Evolutionary conservation across 1,139 yeast species (phyloP).

Genomic region (Zygosaccharomyces sapae): DNA sequence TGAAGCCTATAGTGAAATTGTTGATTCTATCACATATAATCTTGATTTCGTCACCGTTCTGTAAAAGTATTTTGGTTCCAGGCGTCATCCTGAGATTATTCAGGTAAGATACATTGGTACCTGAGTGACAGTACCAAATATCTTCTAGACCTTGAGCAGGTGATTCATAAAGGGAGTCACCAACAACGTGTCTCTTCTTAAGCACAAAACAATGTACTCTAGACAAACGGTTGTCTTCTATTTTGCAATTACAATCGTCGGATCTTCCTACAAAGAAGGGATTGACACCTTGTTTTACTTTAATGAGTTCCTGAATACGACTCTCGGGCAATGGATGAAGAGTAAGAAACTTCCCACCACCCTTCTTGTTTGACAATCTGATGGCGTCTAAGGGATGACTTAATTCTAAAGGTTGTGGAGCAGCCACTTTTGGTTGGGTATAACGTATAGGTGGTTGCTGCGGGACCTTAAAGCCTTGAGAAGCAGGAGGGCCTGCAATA

Average conservation of each 20-base stretch:
- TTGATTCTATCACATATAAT: conserved; percentile 58
- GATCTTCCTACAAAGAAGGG: conserved; percentile 65
- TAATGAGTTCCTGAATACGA: conserved; percentile 45
- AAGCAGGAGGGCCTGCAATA: neutral
- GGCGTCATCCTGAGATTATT: conserved; percentile 58
- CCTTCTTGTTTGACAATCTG: conserved; percentile 23
- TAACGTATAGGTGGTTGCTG: conserved; percentile 31
- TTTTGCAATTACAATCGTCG: conserved; percentile 53
- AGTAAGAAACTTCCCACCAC: conserved; percentile 49
- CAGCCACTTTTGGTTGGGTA: conserved; percentile 27
- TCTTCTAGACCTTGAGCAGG: conserved; percentile 67
- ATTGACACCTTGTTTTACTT: conserved; percentile 57
- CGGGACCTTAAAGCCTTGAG: conserved; percentile 38
- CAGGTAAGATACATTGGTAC: conserved; percentile 75
- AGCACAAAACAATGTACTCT: conserved; percentile 76
- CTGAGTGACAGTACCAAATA: conserved; percentile 73
- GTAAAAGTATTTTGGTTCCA: conserved; percentile 57
- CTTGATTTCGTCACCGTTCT: conserved; percentile 60
- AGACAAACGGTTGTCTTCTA: conserved; percentile 76
- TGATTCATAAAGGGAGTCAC: conserved; percentile 53
- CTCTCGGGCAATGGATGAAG: conserved; percentile 45
- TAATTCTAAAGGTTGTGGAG: conserved; percentile 14
- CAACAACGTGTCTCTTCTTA: conserved; percentile 56
- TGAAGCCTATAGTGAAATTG: conserved; percentile 50
- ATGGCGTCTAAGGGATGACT: conserved; percentile 12